Percentiles rank a stretch among this genome's conserved stretches.
Conservation (phyloP, 2,329 filamentous ascomycete genomes). For the Xylariaceae sp. region DNA sequence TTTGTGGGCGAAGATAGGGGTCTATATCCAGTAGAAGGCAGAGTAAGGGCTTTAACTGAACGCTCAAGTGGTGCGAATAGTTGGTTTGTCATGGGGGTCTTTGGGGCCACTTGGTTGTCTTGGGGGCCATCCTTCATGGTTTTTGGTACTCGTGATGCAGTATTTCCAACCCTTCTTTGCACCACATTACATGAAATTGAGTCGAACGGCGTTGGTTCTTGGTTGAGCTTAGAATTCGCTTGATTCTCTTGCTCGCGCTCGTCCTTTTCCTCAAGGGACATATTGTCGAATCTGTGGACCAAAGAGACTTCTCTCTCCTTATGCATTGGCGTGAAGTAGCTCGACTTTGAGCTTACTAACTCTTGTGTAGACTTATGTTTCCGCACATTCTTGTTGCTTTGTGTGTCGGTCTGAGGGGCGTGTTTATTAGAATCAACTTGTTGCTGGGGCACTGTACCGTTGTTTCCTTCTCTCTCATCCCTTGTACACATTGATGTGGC, state of each 20-base stretch:
- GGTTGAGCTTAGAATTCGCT: slow-evolving; percentile 41
- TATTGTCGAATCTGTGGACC: slow-evolving; percentile 35
- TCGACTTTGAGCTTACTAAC: slow-evolving; percentile 17
- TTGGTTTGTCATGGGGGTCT: slow-evolving; percentile 34
- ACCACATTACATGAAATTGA: slow-evolving; percentile 24
- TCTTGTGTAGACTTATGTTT: slow-evolving; percentile 29
- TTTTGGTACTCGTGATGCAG: slow-evolving; percentile 11
- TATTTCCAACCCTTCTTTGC: slow-evolving; percentile 24
- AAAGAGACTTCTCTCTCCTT: slow-evolving; percentile 44
- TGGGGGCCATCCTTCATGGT: slow-evolving; percentile 3
- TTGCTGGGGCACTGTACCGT: slow-evolving; percentile 38
- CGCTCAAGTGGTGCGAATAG: slow-evolving; percentile 29
- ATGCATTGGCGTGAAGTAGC: slow-evolving; percentile 14
- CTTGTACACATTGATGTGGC: slow-evolving; percentile 32
- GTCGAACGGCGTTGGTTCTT: slow-evolving; percentile 19
- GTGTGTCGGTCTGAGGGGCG: slow-evolving; percentile 17
- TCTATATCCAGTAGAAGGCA: slow-evolving; percentile 31
- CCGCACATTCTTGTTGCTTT: slow-evolving; percentile 24
- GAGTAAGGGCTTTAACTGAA: slow-evolving; percentile 31
- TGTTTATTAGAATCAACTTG: slow-evolving; percentile 15
- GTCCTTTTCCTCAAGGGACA: slow-evolving; percentile 40
- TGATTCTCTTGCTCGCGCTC: slow-evolving; percentile 37
- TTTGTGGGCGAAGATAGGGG: slow-evolving; percentile 45
- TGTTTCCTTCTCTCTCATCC: slow-evolving; percentile 30
- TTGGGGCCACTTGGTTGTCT: slow-evolving; percentile 29